A percentile compares a stretch with the other conserved stretches of the same genome.
Conservation (phyloP, 2,329 filamentous ascomycete genomes). For the Pestalotiopsis sp. region DNA sequence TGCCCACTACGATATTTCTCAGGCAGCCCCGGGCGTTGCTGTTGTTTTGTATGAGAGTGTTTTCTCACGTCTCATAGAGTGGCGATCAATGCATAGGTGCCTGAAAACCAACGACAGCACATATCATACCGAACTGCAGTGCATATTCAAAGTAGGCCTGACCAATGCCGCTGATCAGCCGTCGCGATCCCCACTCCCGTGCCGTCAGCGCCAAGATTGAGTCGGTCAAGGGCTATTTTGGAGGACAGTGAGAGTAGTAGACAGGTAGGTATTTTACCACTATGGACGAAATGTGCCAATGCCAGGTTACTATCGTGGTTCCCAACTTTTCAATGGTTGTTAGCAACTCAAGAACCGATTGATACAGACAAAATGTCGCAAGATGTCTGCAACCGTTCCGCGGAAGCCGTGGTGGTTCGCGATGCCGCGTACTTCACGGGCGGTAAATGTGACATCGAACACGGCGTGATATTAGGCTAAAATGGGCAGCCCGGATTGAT, state of each 20-base stretch:
- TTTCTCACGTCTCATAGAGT: background rate
- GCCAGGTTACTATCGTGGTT: too few relatives aligned
- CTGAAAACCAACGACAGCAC: background rate
- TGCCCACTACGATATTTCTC: too few relatives aligned
- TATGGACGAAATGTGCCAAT: too few relatives aligned
- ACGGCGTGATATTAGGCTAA: conserved; percentile 11
- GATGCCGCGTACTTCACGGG: background rate
- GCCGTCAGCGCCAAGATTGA: background rate
- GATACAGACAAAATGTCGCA: too few relatives aligned
- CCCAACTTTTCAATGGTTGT: too few relatives aligned
- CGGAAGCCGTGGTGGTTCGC: background rate
- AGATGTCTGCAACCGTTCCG: too few relatives aligned
- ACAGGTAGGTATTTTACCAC: background rate
- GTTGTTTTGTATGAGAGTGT: too few relatives aligned
- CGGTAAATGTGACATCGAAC: background rate
- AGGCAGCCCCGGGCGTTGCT: too few relatives aligned
- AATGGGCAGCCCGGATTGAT: conserved; percentile 3
- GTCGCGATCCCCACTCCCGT: background rate
- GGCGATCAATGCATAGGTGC: background rate
- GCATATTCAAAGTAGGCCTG: background rate
- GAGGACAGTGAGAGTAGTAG: background rate
- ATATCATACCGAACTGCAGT: background rate
- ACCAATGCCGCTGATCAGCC: background rate
- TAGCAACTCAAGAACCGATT: too few relatives aligned
- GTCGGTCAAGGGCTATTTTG: background rate